phyloP scores from a whole-genome alignment of 768 basidiomycete species.

The Boletus rubroflammeus region DNA sequence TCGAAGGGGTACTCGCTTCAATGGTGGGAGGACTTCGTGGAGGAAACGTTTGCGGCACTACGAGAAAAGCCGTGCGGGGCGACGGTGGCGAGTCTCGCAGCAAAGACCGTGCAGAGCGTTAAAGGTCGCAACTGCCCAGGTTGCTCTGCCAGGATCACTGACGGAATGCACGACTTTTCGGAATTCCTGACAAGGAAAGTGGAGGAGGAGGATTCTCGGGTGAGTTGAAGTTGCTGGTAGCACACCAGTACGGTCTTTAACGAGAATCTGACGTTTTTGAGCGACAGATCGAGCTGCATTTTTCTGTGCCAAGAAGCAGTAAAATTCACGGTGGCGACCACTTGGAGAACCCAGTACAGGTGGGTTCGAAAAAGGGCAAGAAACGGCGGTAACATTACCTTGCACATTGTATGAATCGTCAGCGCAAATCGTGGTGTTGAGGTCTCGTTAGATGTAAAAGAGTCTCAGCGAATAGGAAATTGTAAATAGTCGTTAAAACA shows the following conservation, averaged over 20 bases:
- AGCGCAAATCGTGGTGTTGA: background rate
- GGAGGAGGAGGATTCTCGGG: constrained; percentile 11
- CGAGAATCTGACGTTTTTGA: background rate
- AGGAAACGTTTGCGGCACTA: constrained; percentile 3
- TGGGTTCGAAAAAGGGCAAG: background rate
- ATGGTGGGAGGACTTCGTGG: constrained; percentile 26
- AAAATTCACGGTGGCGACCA: too few species aligned
- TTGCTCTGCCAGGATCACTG: constrained; percentile 1
- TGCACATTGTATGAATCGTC: background rate
- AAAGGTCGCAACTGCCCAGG: background rate
- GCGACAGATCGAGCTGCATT: constrained; percentile 3
- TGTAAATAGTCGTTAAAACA: background rate
- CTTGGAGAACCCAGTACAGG: background rate
- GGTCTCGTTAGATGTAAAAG: background rate
- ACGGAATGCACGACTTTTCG: constrained; percentile 15
- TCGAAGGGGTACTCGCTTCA: background rate
- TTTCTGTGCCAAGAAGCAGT: background rate
- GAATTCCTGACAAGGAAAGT: constrained; percentile 10
- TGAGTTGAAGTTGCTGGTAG: constrained; percentile 2
- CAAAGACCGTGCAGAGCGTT: background rate
- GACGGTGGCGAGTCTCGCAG: background rate
- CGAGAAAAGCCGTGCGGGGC: constrained; percentile 19
- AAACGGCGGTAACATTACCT: background rate
- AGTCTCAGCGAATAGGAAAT: background rate
- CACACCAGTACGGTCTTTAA: too few species aligned